phyloP scores from a whole-genome alignment of 352 stramenopile genomes.

The Phytopythium boreale region DNA sequence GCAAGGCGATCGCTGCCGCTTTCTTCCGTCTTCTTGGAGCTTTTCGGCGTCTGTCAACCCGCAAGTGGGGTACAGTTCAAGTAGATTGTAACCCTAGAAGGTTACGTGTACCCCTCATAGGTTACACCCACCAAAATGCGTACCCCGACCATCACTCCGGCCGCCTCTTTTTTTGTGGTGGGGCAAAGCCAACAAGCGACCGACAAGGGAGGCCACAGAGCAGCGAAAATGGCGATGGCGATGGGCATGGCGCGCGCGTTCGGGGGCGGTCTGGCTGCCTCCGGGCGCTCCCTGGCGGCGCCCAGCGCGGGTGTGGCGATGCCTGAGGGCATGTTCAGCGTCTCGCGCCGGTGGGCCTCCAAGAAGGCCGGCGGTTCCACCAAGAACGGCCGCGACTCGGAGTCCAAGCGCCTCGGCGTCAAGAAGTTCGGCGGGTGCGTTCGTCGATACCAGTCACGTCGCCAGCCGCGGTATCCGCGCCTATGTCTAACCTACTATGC shows the following conservation, averaged over 20 bases:
- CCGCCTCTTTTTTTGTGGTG: constrained; percentile 1
- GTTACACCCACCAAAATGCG: neutral
- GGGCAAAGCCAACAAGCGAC: neutral
- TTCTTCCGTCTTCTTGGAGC: neutral
- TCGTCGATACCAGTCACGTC: neutral
- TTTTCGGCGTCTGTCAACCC: no score
- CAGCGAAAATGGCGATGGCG: constrained; percentile 60
- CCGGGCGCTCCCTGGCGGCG: constrained; percentile 9
- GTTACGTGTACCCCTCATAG: neutral
- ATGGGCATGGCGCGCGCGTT: constrained; percentile 74
- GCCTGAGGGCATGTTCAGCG: constrained; percentile 42
- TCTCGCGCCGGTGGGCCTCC: constrained; percentile 78
- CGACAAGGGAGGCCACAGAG: neutral
- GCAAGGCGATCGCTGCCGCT: neutral
- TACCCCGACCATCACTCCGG: neutral
- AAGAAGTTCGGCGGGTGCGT: constrained; percentile 95
- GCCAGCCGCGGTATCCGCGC: neutral
- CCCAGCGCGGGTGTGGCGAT: constrained; percentile 17
- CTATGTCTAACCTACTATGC: neutral
- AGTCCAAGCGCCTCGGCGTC: constrained; percentile 95
- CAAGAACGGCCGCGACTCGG: constrained; percentile 97
- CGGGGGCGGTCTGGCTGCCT: constrained; percentile 28
- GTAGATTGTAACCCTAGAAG: constrained; percentile 1
- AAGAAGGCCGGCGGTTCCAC: constrained; percentile 97
- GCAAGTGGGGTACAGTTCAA: no score